Conservation (phyloP, 805 yeast species). For the Wickerhamiella australiensis region DNA sequence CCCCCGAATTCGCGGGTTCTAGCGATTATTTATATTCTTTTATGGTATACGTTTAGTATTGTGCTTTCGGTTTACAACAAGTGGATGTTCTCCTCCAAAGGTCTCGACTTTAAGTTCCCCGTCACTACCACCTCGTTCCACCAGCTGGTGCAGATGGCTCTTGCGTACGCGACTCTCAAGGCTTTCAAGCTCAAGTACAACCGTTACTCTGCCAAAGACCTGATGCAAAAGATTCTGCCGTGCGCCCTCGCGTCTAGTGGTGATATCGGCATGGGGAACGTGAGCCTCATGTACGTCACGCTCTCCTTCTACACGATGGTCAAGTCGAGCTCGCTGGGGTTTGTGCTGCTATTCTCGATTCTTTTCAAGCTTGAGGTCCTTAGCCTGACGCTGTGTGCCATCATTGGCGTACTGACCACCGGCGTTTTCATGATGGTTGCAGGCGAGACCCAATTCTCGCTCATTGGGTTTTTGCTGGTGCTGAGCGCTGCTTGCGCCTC, state of each 20-base stretch:
- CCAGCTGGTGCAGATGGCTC: constrained; percentile 52
- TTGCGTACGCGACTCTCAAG: constrained; percentile 39
- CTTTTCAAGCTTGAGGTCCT: constrained; percentile 66
- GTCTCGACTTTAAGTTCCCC: constrained; percentile 71
- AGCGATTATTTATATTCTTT: constrained; percentile 18
- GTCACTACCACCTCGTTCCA: constrained; percentile 74
- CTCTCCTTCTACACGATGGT: constrained; percentile 84
- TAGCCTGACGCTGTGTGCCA: constrained; percentile 51
- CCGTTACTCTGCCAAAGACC: constrained; percentile 20
- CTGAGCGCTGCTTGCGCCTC: constrained; percentile 67
- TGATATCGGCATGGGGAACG: constrained; percentile 87
- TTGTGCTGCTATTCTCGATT: constrained; percentile 81
- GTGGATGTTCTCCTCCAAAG: constrained; percentile 84
- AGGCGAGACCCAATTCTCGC: constrained; percentile 28
- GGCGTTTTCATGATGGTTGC: constrained; percentile 85
- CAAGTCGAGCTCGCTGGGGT: constrained; percentile 75
- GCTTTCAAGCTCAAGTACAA: constrained; percentile 22
- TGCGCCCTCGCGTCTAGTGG: constrained; percentile 83
- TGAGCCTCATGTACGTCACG: constrained; percentile 66
- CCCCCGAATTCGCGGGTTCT: neutral
- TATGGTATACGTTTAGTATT: constrained; percentile 31
- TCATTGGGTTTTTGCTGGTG: constrained; percentile 61
- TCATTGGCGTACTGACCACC: constrained; percentile 64
- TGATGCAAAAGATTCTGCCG: constrained; percentile 52
- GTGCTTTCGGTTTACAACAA: constrained; percentile 54